Base-by-base conservation (phyloP, 2,329 filamentous ascomycete species). In the Rhinocladiella mackenziei region DNA sequence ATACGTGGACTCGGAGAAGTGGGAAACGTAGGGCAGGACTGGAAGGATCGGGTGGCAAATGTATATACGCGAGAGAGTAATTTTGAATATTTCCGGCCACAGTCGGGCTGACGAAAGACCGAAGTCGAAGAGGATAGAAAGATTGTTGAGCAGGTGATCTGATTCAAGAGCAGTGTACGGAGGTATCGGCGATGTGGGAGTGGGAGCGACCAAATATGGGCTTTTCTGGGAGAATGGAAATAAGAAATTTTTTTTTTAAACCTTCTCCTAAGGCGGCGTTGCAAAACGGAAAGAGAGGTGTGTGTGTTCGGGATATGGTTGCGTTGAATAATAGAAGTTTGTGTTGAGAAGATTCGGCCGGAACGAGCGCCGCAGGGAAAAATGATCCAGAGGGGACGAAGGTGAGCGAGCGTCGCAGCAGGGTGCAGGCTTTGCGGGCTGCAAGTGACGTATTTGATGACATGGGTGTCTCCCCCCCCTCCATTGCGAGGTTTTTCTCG, bases 11-110 rank as follows among this genome's bases (percentile, higher is more conserved):
- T 52, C 37, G 42, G 25, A 37, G 40, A 46, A 41, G 38, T 29
- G 39, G 39, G 31, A 45, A 22, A 38, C 15, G 17, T n/a, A 23
- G 23, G 28, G 25, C n/a, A n/a, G n/a, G n/a, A n/a, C n/a, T n/a
- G 23, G 40, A 43, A 30, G 46, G 38, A 33, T 19, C 18, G 22
- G 35, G 50, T 53, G 50, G 50, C 48, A 45, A 56, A 55, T 48
- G 32, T 53, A 43, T 35, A 35, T 39, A 48, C 34, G 38, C 32
- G 26, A 39, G 39, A 20, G 35, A 38, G 45, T 17, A n/a, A 43
- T 45, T 48, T 53, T 42, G 43, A 51, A 41, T 36, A 50, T 35
- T 30, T 28, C 36, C 34, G 23, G 35, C n/a, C 26, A n/a, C 13
- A 44, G 20, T 28, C n/a, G 30, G 30, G 38, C 34, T 46, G 38